Evolutionary conservation across 1,139 yeast species (phyloP).

Genomic region (Tardiomyces digboiensis): DNA sequence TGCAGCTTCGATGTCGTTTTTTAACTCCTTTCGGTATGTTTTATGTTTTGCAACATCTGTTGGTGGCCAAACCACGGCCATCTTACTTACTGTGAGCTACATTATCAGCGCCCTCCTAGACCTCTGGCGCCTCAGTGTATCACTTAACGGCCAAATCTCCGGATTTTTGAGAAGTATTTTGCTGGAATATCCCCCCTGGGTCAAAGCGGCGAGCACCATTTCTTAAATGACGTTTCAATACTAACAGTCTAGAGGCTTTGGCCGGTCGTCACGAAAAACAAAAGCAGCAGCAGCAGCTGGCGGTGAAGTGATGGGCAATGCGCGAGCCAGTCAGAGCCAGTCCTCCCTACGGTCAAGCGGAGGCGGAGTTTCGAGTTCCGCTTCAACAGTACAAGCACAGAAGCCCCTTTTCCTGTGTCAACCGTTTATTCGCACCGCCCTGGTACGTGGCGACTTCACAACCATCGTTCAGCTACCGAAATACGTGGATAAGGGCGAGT

Average conservation of each 20-base stretch:
- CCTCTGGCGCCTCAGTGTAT: too few species aligned
- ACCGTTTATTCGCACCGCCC: constrained; percentile 88
- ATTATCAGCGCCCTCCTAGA: too few species aligned
- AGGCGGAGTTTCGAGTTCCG: neutral
- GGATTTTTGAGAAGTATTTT: too few species aligned
- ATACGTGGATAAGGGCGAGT: constrained; percentile 88
- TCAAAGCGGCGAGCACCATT: too few species aligned
- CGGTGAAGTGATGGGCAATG: neutral
- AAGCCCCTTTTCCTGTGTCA: constrained; percentile 72
- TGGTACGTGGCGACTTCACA: constrained; percentile 95
- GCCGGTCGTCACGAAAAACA: constrained; percentile 20
- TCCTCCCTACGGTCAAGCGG: neutral
- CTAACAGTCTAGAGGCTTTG: constrained; percentile 22
- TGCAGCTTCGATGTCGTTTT: neutral
- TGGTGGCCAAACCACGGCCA: too few species aligned
- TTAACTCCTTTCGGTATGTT: constrained; percentile 4
- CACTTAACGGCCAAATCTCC: too few species aligned
- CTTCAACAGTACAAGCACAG: neutral
- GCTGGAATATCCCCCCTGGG: too few species aligned
- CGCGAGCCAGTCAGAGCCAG: neutral
- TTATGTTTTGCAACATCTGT: too few species aligned
- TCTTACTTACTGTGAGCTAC: too few species aligned
- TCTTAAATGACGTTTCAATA: too few species aligned
- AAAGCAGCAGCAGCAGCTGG: neutral
- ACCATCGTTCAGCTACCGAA: constrained; percentile 94